Evolutionary conservation across 2,329 filamentous ascomycete species (phyloP).

Genomic region (Colletotrichum sublineola): DNA sequence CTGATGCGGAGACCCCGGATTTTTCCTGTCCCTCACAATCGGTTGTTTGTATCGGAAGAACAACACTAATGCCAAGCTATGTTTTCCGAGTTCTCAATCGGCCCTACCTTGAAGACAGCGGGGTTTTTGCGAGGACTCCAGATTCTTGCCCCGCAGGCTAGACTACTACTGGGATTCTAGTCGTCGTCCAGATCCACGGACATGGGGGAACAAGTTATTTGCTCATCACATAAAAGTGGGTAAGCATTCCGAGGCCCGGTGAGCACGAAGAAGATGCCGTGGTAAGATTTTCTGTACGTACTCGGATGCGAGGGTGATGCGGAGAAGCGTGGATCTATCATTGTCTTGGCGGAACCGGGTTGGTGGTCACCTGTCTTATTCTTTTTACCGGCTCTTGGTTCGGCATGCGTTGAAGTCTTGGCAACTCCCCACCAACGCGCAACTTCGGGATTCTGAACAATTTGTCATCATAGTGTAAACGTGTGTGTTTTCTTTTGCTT

Average conservation of each 20-base stretch:
- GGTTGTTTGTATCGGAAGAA: background rate
- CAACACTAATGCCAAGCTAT: background rate
- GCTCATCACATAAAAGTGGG: background rate
- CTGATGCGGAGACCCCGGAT: slow-evolving; percentile 30
- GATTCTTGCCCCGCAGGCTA: background rate
- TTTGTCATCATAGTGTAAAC: background rate
- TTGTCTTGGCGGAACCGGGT: slow-evolving; percentile 21
- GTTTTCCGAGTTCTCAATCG: slow-evolving; percentile 13
- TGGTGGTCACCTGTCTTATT: slow-evolving; percentile 34
- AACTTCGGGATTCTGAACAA: background rate
- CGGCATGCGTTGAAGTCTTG: slow-evolving; percentile 28
- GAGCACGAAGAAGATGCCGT: slow-evolving; percentile 3
- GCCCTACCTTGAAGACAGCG: slow-evolving; percentile 28
- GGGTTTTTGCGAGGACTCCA: background rate
- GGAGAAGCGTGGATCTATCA: slow-evolving; percentile 18
- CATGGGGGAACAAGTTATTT: background rate
- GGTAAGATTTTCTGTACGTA: background rate
- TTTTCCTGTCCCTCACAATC: background rate
- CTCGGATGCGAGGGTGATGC: slow-evolving; percentile 3
- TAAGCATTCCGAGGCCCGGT: background rate
- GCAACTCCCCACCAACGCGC: slow-evolving; percentile 8
- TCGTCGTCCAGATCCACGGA: background rate
- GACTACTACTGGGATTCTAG: background rate
- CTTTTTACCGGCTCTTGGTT: slow-evolving; percentile 23
- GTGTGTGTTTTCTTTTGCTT: background rate